These are phyloP conservation scores for Moringa oleifera DNA, from an alignment of 345 rosid genomes.

Conservation along the genomic window DNA sequence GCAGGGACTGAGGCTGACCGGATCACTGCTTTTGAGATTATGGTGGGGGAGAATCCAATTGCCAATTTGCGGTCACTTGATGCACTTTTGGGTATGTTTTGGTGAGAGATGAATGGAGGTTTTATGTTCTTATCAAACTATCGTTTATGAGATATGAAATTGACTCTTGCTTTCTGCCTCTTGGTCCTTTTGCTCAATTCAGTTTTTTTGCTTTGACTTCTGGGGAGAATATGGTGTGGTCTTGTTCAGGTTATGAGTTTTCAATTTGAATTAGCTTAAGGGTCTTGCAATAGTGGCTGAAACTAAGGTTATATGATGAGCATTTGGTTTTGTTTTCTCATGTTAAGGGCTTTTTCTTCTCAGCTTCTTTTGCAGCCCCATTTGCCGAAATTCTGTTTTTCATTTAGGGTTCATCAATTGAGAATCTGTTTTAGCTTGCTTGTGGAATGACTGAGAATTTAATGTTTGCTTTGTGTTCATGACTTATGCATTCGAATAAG, in stretches of 20 bases:
- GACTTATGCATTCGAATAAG: too few relatives aligned
- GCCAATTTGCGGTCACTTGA: conserved; percentile 92
- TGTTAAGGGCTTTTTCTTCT: too few relatives aligned
- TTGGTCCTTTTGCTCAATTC: neutral
- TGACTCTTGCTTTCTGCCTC: neutral
- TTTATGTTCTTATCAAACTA: neutral
- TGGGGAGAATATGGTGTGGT: neutral
- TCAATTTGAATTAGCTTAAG: too few relatives aligned
- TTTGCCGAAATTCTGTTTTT: too few relatives aligned
- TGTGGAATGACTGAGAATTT: neutral
- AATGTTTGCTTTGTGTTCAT: neutral
- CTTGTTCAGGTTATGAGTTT: too few relatives aligned
- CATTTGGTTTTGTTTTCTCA: too few relatives aligned
- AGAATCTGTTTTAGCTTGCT: neutral
- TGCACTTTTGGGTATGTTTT: conserved; percentile 68
- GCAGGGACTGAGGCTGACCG: conserved; percentile 94
- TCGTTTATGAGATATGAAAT: neutral
- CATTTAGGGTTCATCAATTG: neutral
- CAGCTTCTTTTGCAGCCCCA: too few relatives aligned
- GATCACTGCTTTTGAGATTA: conserved; percentile 80
- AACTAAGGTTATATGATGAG: neutral
- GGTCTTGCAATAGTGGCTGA: too few relatives aligned
- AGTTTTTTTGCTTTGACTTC: neutral
- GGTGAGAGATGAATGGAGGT: neutral
- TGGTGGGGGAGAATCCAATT: conserved; percentile 83